phyloP scores from a whole-genome alignment of 768 basidiomycete genomes.

The Calvatia gigantea region DNA sequence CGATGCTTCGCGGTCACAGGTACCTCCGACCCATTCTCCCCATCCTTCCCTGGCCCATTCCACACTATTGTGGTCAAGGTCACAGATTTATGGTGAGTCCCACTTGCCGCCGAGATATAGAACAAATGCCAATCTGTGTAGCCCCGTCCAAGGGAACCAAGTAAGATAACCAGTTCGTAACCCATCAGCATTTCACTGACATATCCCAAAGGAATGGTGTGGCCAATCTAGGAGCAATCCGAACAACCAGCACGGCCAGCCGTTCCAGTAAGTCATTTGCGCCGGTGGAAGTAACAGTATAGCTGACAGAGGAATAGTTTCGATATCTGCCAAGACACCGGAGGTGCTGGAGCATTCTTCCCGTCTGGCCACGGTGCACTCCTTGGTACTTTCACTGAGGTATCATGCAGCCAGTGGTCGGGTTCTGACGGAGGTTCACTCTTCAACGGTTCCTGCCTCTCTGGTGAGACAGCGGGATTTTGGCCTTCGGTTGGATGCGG shows the following conservation, averaged over 20 bases:
- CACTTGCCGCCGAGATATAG: background rate
- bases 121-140: constrained; percentile 9
- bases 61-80: constrained; percentile 52
- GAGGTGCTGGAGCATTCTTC: constrained; percentile 51
- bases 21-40: constrained; percentile 48
- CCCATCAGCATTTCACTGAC: background rate
- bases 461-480: constrained; percentile 40
- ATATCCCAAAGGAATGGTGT: constrained; percentile 41
- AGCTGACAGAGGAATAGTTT: constrained; percentile 33
- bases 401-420: constrained; percentile 54
- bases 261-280: constrained; percentile 43
- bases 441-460: constrained; percentile 50
- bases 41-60: constrained; percentile 47
- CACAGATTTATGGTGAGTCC: constrained; percentile 36
- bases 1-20: constrained; percentile 57
- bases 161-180: constrained; percentile 16
- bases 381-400: constrained; percentile 50
- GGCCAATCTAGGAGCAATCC: constrained; percentile 41
- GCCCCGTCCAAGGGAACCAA: constrained; percentile 45
- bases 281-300: background rate
- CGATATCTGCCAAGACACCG: constrained; percentile 59
- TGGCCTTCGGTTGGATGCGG: constrained; percentile 55
- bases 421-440: constrained; percentile 46
- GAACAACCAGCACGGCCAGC: constrained; percentile 38
- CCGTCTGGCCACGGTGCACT: constrained; percentile 52